Evolutionary conservation across 2,329 filamentous ascomycete species (phyloP), one percentile per base, ranked within the genome.

Genomic region (Periconia macrospinosa): DNA sequence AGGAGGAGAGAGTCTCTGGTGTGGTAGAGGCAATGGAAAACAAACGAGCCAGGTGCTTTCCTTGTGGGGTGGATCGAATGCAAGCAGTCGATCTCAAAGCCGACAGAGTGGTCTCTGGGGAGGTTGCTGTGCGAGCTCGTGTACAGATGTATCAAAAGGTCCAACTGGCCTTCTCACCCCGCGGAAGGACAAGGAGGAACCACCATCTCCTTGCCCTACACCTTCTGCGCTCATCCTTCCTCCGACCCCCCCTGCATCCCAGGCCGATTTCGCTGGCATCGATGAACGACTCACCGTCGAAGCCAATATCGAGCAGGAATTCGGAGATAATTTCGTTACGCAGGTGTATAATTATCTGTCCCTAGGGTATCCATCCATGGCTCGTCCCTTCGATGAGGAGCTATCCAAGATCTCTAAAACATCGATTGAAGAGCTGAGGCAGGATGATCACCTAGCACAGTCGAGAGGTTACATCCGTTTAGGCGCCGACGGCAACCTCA

Each of bases 341-440:
- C 93, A 97, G 74, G 92, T 97, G 8, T 97, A 95, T 81, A 97
- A 97, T 73, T 97, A 97, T 73, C 81, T 97, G 15, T 96, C 91
- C 0, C 82, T 97, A 6, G 93, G 93, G 6, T 97, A 97, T 72
- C 92, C 93, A 2, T 87, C 90, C 33, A 86, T 92, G 66, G 93
- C 92, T 11, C 85, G 88, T 19, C 83, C 85, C 37, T 97, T 90
- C 67, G 93, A 97, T 68, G 83, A 87, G 11, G 93, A 97, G 77
- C 80, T 97, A 18, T 85, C 87, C 62, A 91, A 89, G 69, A 95
- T 97, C 52, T 89, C 87, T 30, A 81, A 83, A 10, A 86, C 96
- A 7, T 70, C 83, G 1, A 69, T 93, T 8, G 78, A 81, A 2
- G 88, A 92, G 50, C 81, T 97, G 44, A 79, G 87, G 58, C 80